Conservation (phyloP, 192 early-diverging fungal species). For the Obelidium mucronatum region DNA sequence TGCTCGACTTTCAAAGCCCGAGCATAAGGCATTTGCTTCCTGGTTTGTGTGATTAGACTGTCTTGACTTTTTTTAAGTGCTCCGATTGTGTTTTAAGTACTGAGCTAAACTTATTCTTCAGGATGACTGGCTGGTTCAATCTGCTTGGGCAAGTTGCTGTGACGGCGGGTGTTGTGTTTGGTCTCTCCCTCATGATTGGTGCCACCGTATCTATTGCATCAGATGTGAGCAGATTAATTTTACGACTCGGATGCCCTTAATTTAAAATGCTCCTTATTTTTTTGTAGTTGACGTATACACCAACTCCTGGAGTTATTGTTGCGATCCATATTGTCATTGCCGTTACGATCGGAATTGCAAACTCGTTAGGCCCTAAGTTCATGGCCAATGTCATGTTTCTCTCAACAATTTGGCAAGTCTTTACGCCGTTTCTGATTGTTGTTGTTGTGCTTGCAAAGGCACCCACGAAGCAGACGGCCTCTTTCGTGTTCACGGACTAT, state of each 20-base stretch:
- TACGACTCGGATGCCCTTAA: background rate
- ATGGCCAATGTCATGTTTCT: slow-evolving; percentile 40
- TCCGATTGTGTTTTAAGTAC: too few species aligned
- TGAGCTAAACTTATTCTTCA: background rate
- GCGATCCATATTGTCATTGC: slow-evolving; percentile 17
- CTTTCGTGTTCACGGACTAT: slow-evolving; percentile 44
- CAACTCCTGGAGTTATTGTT: slow-evolving; percentile 22
- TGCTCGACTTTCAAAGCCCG: slow-evolving; percentile 28
- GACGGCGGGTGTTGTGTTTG: slow-evolving; percentile 27
- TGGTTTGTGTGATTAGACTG: slow-evolving; percentile 14
- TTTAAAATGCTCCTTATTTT: background rate
- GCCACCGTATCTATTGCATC: slow-evolving; percentile 32
- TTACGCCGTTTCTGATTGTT: slow-evolving; percentile 44
- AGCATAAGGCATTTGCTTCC: slow-evolving; percentile 39
- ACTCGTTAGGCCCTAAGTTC: slow-evolving; percentile 35
- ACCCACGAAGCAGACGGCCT: slow-evolving; percentile 30
- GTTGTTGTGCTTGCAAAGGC: slow-evolving; percentile 40
- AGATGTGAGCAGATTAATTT: slow-evolving; percentile 1
- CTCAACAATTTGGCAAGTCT: slow-evolving; percentile 38
- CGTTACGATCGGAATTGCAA: slow-evolving; percentile 25
- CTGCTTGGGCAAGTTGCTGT: slow-evolving; percentile 46
- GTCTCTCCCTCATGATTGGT: slow-evolving; percentile 27
- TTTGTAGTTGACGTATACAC: slow-evolving; percentile 15
- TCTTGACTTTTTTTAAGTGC: too few species aligned
- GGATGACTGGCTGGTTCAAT: slow-evolving; percentile 49